Percentiles rank a stretch among this genome's conserved stretches.
These are phyloP conservation scores for Penicillium egyptiacum DNA, from an alignment of 495 filamentous ascomycete genomes.

Conservation along the genomic window DNA sequence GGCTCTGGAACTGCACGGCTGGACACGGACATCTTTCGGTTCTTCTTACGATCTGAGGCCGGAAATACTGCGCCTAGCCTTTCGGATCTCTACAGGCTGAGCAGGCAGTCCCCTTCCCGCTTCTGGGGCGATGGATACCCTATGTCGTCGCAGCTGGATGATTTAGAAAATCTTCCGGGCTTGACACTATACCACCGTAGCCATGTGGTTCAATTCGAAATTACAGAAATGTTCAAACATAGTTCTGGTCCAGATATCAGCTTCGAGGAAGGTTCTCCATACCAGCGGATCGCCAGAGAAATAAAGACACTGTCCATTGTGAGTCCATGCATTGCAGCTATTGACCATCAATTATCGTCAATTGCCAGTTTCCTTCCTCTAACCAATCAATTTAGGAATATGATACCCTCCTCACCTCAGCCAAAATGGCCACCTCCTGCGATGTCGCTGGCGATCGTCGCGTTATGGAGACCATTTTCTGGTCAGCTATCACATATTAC, in stretches of 20 bases:
- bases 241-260: neutral
- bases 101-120: conserved; percentile 34
- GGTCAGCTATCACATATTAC: conserved; percentile 36
- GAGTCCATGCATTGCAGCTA: neutral
- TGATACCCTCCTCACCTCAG: conserved; percentile 27
- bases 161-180: conserved; percentile 34
- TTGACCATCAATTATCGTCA: neutral
- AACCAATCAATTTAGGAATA: conserved; percentile 25
- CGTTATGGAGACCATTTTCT: conserved; percentile 34
- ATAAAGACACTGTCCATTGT: conserved; percentile 28
- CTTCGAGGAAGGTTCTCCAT: conserved; percentile 9
- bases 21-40: conserved; percentile 30
- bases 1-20: conserved; percentile 20
- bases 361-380: neutral
- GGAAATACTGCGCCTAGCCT: conserved; percentile 18
- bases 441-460: conserved; percentile 24
- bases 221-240: conserved; percentile 29
- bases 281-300: conserved; percentile 22
- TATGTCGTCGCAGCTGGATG: conserved; percentile 33
- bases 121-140: conserved; percentile 38
- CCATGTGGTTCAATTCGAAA: conserved; percentile 33
- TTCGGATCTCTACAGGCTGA: conserved; percentile 31
- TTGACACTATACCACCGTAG: conserved; percentile 32
- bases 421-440: conserved; percentile 23
- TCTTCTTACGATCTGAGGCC: conserved; percentile 26